These are phyloP conservation scores for Mycosarcoma maydis DNA, from an alignment of 1,284 basidiomycete genomes.

Conservation along the genomic window DNA sequence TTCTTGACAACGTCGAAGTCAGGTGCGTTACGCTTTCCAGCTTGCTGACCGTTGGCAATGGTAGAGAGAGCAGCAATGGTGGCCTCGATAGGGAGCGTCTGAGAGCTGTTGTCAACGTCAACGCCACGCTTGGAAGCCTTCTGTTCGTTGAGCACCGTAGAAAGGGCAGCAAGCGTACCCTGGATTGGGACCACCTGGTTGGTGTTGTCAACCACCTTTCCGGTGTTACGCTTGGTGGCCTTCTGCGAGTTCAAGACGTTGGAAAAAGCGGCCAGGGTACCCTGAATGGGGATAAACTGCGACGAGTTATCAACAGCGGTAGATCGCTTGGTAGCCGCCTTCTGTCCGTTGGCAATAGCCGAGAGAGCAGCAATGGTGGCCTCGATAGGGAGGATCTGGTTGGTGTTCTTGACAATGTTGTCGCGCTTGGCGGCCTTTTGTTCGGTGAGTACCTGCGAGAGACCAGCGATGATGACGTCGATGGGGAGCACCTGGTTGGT, in stretches of 20 bases:
- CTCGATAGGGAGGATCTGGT: conserved; percentile 24
- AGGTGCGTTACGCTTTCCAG: conserved; percentile 1
- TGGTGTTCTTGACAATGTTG: conserved; percentile 28
- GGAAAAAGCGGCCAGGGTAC: conserved; percentile 29
- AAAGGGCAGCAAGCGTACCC: conserved; percentile 20
- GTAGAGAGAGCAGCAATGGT: conserved; percentile 33
- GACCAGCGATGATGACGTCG: conserved; percentile 35
- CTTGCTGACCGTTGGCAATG: conserved; percentile 36
- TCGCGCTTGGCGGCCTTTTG: conserved; percentile 27
- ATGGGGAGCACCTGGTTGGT: conserved; percentile 24
- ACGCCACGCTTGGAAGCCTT: neutral
- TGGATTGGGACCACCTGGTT: conserved; percentile 30
- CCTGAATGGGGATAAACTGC: conserved; percentile 39
- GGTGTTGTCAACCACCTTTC: conserved; percentile 13
- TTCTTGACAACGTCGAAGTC: conserved; percentile 30
- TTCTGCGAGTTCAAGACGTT: conserved; percentile 26
- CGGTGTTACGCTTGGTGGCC: conserved; percentile 2
- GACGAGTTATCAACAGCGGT: conserved; percentile 30
- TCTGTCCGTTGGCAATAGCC: conserved; percentile 10
- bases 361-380: conserved; percentile 17
- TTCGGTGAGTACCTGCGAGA: conserved; percentile 37
- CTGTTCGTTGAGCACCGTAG: conserved; percentile 32
- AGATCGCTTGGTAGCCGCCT: no score
- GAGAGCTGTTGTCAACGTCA: conserved; percentile 21
- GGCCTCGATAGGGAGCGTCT: conserved; percentile 35